Percentiles rank a stretch among this genome's conserved stretches.
Conservation (phyloP, 257 asterid genomes). For the Echites panduratus region DNA sequence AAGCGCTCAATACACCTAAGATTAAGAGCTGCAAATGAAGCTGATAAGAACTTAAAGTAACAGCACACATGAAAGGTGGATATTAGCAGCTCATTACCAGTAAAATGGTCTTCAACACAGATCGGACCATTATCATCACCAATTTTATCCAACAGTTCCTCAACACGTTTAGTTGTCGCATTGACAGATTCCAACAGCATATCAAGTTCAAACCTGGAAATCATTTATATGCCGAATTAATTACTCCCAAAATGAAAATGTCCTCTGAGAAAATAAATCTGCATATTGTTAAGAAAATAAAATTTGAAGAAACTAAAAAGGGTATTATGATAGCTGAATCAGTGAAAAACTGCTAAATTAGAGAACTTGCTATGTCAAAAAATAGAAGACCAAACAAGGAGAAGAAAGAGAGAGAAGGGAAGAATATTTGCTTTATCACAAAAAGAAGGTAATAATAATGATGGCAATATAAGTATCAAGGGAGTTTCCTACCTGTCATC, state of each 20-base stretch:
- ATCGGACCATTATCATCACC: constrained; percentile 48
- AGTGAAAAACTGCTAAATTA: neutral
- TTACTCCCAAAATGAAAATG: neutral
- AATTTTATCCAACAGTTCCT: constrained; percentile 64
- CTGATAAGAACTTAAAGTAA: constrained; percentile 18
- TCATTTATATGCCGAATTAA: neutral
- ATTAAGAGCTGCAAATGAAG: constrained; percentile 51
- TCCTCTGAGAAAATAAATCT: neutral
- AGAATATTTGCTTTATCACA: constrained; percentile 1
- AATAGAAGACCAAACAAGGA: constrained; percentile 3
- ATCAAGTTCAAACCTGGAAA: constrained; percentile 93
- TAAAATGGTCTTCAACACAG: constrained; percentile 67
- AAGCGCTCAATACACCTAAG: constrained; percentile 94
- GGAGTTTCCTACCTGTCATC: constrained; percentile 71
- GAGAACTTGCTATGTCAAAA: neutral
- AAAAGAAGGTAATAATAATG: constrained; percentile 8
- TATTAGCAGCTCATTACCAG: constrained; percentile 45
- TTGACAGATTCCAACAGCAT: constrained; percentile 88
- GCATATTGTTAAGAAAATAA: neutral
- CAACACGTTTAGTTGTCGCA: constrained; percentile 69
- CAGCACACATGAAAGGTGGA: constrained; percentile 10
- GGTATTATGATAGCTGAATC: constrained; percentile 4
- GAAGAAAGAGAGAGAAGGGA: constrained; percentile 7
- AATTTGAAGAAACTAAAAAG: constrained; percentile 5
- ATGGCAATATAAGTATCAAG: constrained; percentile 11